phyloP scores from a whole-genome alignment of 1,284 basidiomycete species.

The Sutorius eximius region DNA sequence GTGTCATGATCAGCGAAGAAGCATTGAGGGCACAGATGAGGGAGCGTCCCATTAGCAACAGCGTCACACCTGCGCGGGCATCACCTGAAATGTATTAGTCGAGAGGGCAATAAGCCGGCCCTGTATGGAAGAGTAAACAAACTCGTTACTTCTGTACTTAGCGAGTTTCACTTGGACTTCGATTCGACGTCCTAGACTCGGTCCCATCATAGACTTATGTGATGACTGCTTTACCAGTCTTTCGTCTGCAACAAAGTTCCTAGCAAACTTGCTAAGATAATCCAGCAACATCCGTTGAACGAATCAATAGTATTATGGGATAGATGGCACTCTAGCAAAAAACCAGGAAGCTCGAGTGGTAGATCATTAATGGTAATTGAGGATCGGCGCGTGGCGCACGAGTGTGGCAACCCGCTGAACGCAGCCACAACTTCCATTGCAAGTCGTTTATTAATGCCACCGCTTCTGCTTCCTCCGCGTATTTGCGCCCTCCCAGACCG shows the following conservation, averaged over 20 bases:
- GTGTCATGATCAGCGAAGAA: conserved; percentile 50
- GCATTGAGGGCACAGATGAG: conserved; percentile 36
- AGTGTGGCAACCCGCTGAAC: too few species aligned
- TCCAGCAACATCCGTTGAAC: not conserved
- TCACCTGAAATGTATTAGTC: conserved; percentile 23
- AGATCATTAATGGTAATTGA: too few species aligned
- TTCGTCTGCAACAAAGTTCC: not conserved
- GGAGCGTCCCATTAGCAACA: conserved; percentile 30
- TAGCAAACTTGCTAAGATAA: not conserved
- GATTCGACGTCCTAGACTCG: not conserved
- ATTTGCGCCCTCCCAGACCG: conserved; percentile 25
- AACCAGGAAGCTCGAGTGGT: not conserved
- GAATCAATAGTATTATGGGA: not conserved
- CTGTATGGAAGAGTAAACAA: not conserved
- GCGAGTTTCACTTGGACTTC: not conserved
- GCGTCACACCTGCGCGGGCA: conserved; percentile 24
- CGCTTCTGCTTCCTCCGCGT: conserved; percentile 15
- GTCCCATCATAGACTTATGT: not conserved
- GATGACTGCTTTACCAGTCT: not conserved
- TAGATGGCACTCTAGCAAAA: not conserved
- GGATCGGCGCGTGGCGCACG: too few species aligned
- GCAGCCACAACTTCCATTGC: not conserved
- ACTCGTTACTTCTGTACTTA: conserved; percentile 3
- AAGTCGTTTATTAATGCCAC: conserved; percentile 18
- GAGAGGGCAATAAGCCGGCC: not conserved